These are phyloP conservation scores for Conoideocrella luteorostrata DNA, from an alignment of 2,329 filamentous ascomycete genomes.

Conservation along the genomic window DNA sequence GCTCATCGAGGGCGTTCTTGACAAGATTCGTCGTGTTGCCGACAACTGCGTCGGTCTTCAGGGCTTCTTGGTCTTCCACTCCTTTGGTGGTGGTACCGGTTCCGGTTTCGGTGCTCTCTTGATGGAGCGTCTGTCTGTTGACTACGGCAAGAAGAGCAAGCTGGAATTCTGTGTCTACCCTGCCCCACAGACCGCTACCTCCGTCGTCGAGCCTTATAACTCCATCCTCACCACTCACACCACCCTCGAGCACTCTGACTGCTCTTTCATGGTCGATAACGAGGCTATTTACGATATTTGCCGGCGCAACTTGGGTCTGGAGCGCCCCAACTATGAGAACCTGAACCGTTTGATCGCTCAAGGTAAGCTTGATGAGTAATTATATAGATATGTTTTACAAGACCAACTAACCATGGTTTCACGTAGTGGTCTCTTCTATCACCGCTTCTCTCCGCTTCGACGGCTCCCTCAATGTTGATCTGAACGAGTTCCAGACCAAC, in stretches of 20 bases:
- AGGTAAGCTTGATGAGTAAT: conserved; percentile 46
- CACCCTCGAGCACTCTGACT: conserved; percentile 98
- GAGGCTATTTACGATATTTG: conserved; percentile 99
- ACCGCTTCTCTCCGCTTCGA: conserved; percentile 98
- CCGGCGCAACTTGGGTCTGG: conserved; percentile 92
- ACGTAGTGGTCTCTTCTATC: conserved; percentile 88
- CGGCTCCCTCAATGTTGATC: conserved; percentile 95
- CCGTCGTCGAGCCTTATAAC: conserved; percentile 99
- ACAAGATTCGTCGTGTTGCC: conserved; percentile 95
- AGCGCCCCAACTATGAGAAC: conserved; percentile 98
- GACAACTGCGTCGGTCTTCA: conserved; percentile 98
- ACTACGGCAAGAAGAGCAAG: conserved; percentile 99
- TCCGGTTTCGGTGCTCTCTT: conserved; percentile 97
- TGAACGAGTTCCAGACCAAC: conserved; percentile 99
- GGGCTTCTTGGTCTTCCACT: conserved; percentile 99
- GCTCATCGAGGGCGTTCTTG: conserved; percentile 94
- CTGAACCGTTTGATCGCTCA: conserved; percentile 98
- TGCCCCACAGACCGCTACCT: conserved; percentile 92
- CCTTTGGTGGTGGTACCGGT: conserved; percentile 96
- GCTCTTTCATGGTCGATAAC: conserved; percentile 99
- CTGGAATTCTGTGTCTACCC: conserved; percentile 99
- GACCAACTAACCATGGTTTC: conserved; percentile 1
- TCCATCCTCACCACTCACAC: conserved; percentile 98
- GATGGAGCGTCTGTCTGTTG: conserved; percentile 97
- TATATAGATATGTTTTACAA: not conserved